These are phyloP conservation scores for Colletotrichum viniferum DNA, from an alignment of 2,329 filamentous ascomycete species.

Conservation along the genomic window DNA sequence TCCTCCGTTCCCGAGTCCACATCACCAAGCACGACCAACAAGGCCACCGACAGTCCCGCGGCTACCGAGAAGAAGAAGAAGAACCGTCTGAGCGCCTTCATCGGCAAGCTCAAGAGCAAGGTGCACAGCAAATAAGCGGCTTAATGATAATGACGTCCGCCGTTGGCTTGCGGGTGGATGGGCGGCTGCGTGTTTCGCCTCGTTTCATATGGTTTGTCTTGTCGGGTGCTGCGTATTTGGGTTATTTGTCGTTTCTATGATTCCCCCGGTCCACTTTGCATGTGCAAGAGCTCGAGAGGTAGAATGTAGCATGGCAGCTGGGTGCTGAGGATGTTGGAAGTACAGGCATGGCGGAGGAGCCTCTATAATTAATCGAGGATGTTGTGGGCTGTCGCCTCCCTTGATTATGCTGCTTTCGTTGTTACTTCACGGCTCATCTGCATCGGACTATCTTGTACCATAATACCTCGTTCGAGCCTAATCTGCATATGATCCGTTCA, in stretches of 20 bases:
- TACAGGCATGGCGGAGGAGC: slow-evolving; percentile 23
- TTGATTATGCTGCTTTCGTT: not conserved
- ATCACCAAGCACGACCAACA: slow-evolving; percentile 27
- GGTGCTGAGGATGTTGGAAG: slow-evolving; percentile 19
- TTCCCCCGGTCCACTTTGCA: slow-evolving; percentile 26
- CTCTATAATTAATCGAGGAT: slow-evolving; percentile 29
- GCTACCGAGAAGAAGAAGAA: slow-evolving; percentile 68
- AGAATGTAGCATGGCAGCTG: slow-evolving; percentile 15
- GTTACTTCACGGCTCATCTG: slow-evolving; percentile 14
- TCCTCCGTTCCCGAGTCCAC: slow-evolving; percentile 17
- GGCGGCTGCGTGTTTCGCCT: slow-evolving; percentile 32
- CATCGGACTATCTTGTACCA: slow-evolving; percentile 19
- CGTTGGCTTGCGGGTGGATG: slow-evolving; percentile 31
- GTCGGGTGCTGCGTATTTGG: slow-evolving; percentile 30
- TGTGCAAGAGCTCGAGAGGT: slow-evolving; percentile 23
- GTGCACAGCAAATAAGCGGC: slow-evolving; percentile 31
- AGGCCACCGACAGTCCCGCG: slow-evolving; percentile 28
- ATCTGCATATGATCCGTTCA: slow-evolving; percentile 18
- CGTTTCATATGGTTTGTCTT: slow-evolving; percentile 40
- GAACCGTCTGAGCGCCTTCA: slow-evolving; percentile 66
- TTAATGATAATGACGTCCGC: slow-evolving; percentile 7
- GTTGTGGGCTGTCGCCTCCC: slow-evolving; percentile 15
- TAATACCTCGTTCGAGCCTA: slow-evolving; percentile 19
- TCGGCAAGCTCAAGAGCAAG: slow-evolving; percentile 61
- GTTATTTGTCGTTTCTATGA: slow-evolving; percentile 26